These are phyloP conservation scores for Hypoxylon intermedium DNA, from an alignment of 495 filamentous ascomycete species.

Conservation along the genomic window DNA sequence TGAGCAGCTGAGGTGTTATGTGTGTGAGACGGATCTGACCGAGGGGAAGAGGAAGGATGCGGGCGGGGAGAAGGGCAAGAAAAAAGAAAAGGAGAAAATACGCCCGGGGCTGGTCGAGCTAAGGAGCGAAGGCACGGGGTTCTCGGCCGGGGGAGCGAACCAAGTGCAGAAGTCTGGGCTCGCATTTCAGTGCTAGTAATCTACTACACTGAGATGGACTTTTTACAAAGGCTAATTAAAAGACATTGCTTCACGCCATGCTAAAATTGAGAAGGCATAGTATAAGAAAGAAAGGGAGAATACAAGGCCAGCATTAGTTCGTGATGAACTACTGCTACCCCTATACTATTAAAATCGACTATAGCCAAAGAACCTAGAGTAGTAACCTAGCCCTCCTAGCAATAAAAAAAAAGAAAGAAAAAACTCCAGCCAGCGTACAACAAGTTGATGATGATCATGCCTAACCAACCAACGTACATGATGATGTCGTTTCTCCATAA, in stretches of 20 bases:
- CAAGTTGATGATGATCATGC: conserved; percentile 5
- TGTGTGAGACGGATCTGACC: conserved; percentile 84
- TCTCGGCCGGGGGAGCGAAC: conserved; percentile 83
- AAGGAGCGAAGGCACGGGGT: conserved; percentile 89
- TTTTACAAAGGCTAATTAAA: background rate
- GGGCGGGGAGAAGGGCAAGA: conserved; percentile 55
- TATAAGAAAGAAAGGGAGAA: background rate
- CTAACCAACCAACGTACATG: conserved; percentile 14
- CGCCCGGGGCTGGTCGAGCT: conserved; percentile 83
- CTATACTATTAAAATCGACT: background rate
- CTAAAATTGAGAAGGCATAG: background rate
- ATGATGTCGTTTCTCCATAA: background rate
- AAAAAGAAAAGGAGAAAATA: conserved; percentile 63
- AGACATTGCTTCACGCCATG: background rate
- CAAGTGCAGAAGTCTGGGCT: conserved; percentile 80
- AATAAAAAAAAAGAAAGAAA: too few species aligned
- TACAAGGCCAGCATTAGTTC: background rate
- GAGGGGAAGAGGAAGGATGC: conserved; percentile 43
- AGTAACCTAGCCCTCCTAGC: too few species aligned
- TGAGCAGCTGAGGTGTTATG: conserved; percentile 75
- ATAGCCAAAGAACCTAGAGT: background rate
- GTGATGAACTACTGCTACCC: background rate
- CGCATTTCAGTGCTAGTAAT: conserved; percentile 78
- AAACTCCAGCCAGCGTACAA: too few species aligned
- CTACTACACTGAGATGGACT: background rate